Evolutionary conservation across 495 filamentous ascomycete species (phyloP), one percentile per base, ranked within the genome.

Genomic region (Penicillium chermesinum): DNA sequence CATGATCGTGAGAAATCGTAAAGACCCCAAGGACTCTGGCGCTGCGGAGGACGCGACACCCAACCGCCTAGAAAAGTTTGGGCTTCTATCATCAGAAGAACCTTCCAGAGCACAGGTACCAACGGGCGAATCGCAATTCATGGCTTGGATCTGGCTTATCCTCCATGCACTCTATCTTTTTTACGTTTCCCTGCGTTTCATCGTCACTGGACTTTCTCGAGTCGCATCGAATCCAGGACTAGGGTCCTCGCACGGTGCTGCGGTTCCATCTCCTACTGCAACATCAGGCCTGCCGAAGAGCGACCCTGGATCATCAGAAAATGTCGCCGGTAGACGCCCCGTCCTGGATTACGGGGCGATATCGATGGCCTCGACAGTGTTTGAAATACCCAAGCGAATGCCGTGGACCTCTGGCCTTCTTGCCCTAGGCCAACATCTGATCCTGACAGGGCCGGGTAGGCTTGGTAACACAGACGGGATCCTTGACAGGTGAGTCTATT

Each of bases 401-500:
- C 90, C 90, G 30, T 96, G 90, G 90, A 72, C 94, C 36, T 73
- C 68, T 57, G 88, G 86, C 55, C 62, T 79, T 44, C 57, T 90
- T 30, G 81, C 85, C 42, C 76, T 95, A 59, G 57, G 83, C 45
- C 88, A 90, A 67, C 83, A 85, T 73, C 74, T 78, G 50, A 73
- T 80, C 57, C 62, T 91, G 56, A 71, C 70, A 54, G 86, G 88
- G 33, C 86, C 87, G 52, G 85, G 88, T 56, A 74, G 69, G 66
- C 63, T 95, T 32, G 88, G 86, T 65, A 75, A 75, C 61, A 80
- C 85, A 7, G 78, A 90, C 65, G 84, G 88, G 46, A 75, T 82
- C 55, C 72, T 95, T 66, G 89, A 96, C 78, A 91, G 88, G 90
- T 96, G 81, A 84, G 90, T 81, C 48, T 42, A 39, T 48, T 21